Evolutionary conservation across 2,329 filamentous ascomycete species (phyloP).

Genomic region (Fusarium sp.): DNA sequence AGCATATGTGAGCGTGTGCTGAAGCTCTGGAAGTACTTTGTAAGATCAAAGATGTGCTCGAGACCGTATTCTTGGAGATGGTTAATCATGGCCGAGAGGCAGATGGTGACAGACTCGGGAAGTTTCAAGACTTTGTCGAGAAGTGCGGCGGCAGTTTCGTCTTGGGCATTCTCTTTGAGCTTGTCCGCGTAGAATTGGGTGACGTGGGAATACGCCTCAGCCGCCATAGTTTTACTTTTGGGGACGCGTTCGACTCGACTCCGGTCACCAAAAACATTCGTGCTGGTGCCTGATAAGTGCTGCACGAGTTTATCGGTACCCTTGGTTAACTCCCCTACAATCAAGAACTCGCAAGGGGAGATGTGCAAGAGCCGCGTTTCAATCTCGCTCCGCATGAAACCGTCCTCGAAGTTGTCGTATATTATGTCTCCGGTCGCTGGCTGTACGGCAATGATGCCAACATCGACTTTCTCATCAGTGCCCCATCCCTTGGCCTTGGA

Average conservation of each 20-base stretch:
- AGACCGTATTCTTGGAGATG: constrained; percentile 92
- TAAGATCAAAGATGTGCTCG: constrained; percentile 94
- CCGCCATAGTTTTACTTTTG: constrained; percentile 82
- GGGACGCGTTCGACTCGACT: constrained; percentile 84
- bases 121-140: constrained; percentile 88
- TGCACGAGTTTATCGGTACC: constrained; percentile 92
- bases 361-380: constrained; percentile 96
- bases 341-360: constrained; percentile 92
- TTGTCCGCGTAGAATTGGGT: constrained; percentile 93
- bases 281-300: constrained; percentile 88
- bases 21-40: constrained; percentile 97
- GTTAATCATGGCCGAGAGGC: constrained; percentile 94
- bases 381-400: constrained; percentile 96
- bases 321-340: constrained; percentile 89
- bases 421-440: constrained; percentile 96
- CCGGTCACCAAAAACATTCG: constrained; percentile 91
- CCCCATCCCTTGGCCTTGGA: constrained; percentile 80
- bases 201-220: constrained; percentile 88
- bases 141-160: constrained; percentile 70
- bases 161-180: constrained; percentile 69
- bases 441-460: constrained; percentile 93
- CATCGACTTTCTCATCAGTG: constrained; percentile 91
- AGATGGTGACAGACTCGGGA: constrained; percentile 87
- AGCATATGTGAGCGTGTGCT: constrained; percentile 95
- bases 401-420: constrained; percentile 95